Conservation (phyloP, 2,329 filamentous ascomycete genomes). For the Anthostomella pinea region DNA sequence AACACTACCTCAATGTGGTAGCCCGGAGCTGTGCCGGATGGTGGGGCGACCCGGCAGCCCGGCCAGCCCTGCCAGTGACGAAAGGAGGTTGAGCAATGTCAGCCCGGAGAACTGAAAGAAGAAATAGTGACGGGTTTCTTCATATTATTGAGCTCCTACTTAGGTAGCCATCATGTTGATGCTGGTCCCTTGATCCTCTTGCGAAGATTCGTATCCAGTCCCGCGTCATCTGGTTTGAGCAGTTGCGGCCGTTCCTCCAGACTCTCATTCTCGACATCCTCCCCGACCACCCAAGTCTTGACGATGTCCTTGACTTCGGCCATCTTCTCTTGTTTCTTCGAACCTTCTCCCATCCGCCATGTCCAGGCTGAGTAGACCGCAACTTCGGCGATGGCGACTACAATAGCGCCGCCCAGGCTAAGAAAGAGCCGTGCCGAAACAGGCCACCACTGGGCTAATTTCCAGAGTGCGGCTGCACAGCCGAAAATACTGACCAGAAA, state of each 20-base stretch:
- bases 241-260: conserved; percentile 11
- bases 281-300: conserved; percentile 66
- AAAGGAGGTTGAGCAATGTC: too few species aligned
- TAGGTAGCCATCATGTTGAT: too few species aligned
- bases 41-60: too few species aligned
- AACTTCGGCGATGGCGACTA: conserved; percentile 74
- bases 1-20: too few species aligned
- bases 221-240: conserved; percentile 4
- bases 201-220: conserved; percentile 17
- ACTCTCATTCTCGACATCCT: conserved; percentile 28
- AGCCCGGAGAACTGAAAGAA: too few species aligned
- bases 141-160: too few species aligned
- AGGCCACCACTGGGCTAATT: conserved; percentile 74
- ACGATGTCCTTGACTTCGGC: conserved; percentile 68
- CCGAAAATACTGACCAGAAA: conserved; percentile 84
- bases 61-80: too few species aligned
- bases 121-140: too few species aligned
- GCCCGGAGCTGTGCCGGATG: too few species aligned
- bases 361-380: conserved; percentile 74
- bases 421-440: conserved; percentile 67
- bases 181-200: conserved; percentile 11
- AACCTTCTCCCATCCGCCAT: conserved; percentile 67
- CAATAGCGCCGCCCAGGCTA: conserved; percentile 65
- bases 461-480: conserved; percentile 73
- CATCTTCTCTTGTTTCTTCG: conserved; percentile 56